Percentiles rank a stretch among this genome's conserved stretches.
phyloP scores from a whole-genome alignment of 176 grass and related monocot genomes.

The Cenchrus americanus region DNA sequence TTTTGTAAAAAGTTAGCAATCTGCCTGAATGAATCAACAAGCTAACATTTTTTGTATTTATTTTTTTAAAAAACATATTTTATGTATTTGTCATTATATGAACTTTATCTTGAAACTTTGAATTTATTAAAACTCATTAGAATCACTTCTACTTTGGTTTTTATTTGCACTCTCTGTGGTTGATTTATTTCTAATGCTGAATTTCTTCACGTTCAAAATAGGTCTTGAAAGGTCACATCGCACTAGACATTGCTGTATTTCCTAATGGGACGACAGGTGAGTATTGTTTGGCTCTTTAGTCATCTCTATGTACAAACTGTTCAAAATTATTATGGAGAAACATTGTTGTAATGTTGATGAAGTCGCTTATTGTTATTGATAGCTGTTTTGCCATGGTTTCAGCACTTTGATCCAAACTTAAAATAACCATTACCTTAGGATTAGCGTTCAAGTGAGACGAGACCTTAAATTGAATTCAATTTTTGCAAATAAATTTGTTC shows the following conservation, averaged over 20 bases:
- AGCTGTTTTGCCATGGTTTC: background rate
- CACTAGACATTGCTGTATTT: constrained; percentile 71
- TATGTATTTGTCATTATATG: constrained; percentile 6
- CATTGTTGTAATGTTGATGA: background rate
- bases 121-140: constrained; percentile 26
- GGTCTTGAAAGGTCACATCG: constrained; percentile 92
- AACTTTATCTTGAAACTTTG: background rate
- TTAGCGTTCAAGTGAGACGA: background rate
- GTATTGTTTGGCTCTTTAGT: constrained; percentile 4
- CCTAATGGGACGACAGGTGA: constrained; percentile 96
- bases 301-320: background rate
- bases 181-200: constrained; percentile 21
- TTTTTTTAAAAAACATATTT: background rate
- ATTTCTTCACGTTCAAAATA: constrained; percentile 45
- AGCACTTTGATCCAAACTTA: background rate
- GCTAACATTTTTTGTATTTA: background rate
- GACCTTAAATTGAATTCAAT: constrained; percentile 1
- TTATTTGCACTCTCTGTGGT: constrained; percentile 13
- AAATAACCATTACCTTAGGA: background rate
- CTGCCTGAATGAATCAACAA: background rate
- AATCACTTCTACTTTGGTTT: background rate
- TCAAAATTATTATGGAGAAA: constrained; percentile 4
- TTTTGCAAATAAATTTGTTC: background rate
- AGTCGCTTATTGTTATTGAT: background rate
- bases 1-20: background rate